Evolutionary conservation across 2,329 filamentous ascomycete species (phyloP), one percentile per base, ranked within the genome.

Genomic region (Fusarium sp.): DNA sequence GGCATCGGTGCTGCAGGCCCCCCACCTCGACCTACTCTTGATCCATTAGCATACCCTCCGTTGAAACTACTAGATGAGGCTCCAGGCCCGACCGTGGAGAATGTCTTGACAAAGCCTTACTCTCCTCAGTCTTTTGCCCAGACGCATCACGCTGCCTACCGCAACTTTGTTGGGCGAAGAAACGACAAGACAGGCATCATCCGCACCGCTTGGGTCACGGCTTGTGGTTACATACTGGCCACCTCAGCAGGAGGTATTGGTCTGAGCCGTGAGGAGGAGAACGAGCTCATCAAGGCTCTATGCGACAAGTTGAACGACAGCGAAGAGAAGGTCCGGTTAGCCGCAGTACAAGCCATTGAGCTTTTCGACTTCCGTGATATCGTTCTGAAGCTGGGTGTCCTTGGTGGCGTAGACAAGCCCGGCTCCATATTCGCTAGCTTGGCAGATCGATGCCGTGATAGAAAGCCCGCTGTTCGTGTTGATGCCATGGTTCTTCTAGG

Each of bases 211-310:
- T 99, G 95, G 95, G 92, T 92, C 3, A 92, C 91, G 1, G 92
- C 91, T 13, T 90, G 92, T 40, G 94, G 94, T 8, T 89, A 94
- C 71, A 97, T 99, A 58, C 81, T 99, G 11, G 88, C 92, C n/a
- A 98, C 96, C 1, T 95, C 93, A 25, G 95, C 94, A 25, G 95
- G 95, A 48, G 93, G 93, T 25, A 95, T 96, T 71, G 95, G 95
- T 0, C 84, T 98, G 42, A 94, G 92, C 75, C 87, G 91, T 9
- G 91, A 93, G 61, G 95, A 98, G 70, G 94, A 97, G 78, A 86
- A 86, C 53, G 85, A 87, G 47, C 86, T 98, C 40, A 87, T 98
- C 48, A 87, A 88, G 65, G 89, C 89, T 11, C 84, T 98, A 22
- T 89, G 90, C 2, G 92, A 94, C 63, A 94, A 95, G 82, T 86